Base-by-base conservation (phyloP, 768 basidiomycete species). In the Pleurotus sapidus region DNA sequence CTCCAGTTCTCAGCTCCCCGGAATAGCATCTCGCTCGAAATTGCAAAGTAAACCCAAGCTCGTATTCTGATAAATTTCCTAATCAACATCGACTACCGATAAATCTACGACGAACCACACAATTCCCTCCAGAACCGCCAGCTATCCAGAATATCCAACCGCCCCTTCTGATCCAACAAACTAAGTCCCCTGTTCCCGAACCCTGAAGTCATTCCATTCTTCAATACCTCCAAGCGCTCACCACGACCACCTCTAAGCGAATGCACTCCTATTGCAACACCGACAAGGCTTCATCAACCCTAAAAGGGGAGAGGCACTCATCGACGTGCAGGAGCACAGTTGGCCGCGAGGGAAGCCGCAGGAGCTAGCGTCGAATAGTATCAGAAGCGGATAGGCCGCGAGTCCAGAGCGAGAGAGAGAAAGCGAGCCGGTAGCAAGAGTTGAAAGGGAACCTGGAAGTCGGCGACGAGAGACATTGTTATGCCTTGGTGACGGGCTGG, bases 221-320 rank as follows among this genome's bases (percentile, higher is more conserved):
- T 37, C 49, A 50, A 34, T 23, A 27, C 49, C 49, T 50, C 49
- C 49, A 34, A 34, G 30, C 30, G 30, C 30, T 34, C 30, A 34
- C 30, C 30, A 34, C 42, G 20, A 45, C 42, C 42, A 17, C 42
- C 42, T 45, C 42, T 23, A 54, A 54, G 37, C 51, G 39, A 37
- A 39, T 39, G 42, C 51, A 39, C 37, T 39, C 51, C 34, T 38
- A 18, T 40, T 40, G 51, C 51, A 54, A 34, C 39, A 37, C 39
- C 34, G 20, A 54, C 34, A 34, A 39, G 51, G 38, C 51, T 54
- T 54, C 51, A 42, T 54, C 51, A 54, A 42, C 39, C 51, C 51
- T 37, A 43, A 54, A 40, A 54, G 51, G 51, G 51, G 51, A 54
- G 51, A 54, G 51, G 39, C 51, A 30, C 39, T 40, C 37, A 11